Base-by-base conservation (phyloP, 2,329 filamentous ascomycete genomes). In the Myriosclerotinia scirpicola region DNA sequence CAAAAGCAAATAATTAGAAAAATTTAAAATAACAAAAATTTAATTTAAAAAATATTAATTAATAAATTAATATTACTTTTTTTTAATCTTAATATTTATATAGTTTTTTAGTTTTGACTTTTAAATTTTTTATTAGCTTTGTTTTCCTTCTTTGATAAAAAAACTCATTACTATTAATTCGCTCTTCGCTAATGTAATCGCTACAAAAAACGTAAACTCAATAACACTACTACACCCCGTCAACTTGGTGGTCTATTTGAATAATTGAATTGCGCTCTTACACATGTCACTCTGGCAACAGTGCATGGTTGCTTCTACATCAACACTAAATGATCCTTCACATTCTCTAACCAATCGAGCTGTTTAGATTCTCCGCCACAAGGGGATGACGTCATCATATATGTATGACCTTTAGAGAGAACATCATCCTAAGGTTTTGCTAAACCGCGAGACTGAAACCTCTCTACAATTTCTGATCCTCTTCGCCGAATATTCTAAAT, bases 241-340 rank as follows among this genome's bases (percentile, higher is more conserved):
- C 84, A 92, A 75, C 86, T 99, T 0, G 95, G 95, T 65, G 95
- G 95, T 56, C 80, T 99, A 54, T 99, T 99, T 77, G 95, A 99
- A 81, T 99, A 54, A 99, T 99, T 77, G 95, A 99, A 81, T 85
- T 99, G 44, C 91, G 95, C 63, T 97, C 95, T 1, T 99, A 99
- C 82, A 97, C 93, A 6, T 85, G 99, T 26, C 92, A 97, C 77
- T 95, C 95, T 0, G 95, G 95, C 54, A 99, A 78, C 95, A 99
- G 79, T 99, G 97, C 79, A 96, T 99, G 91, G 88, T 98, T 65
- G 83, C 87, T 26, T 86, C 82, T 72, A 90, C 84, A 68, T 67
- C 67, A 5, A 22, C 68, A 17, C 48, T 69, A 12, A n/a, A n/a
- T n/a, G 64, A 72, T 34, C 58, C 70, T 62, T 53, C 81, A 12